phyloP scores from a whole-genome alignment of 495 filamentous ascomycete genomes.

The Annulohypoxylon moriforme region DNA sequence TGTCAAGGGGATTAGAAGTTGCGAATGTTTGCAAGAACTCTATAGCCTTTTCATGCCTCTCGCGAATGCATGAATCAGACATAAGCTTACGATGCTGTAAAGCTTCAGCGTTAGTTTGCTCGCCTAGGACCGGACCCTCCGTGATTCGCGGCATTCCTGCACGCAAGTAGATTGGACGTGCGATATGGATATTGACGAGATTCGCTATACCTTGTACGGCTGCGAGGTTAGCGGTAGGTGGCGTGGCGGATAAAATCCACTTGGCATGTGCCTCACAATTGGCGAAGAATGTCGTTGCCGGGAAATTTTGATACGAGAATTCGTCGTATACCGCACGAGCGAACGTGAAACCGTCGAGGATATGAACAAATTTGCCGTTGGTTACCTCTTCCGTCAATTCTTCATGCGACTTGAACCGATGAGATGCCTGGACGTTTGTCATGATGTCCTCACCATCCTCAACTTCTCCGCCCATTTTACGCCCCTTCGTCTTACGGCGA shows the following conservation, averaged over 20 bases:
- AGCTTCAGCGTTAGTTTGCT: slow-evolving; percentile 48
- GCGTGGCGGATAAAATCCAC: slow-evolving; percentile 78
- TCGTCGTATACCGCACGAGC: slow-evolving; percentile 76
- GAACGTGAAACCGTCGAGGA: slow-evolving; percentile 70
- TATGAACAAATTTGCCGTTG: neutral
- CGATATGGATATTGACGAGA: slow-evolving; percentile 64
- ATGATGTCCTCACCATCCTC: neutral
- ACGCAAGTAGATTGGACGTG: slow-evolving; percentile 48
- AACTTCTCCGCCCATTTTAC: neutral
- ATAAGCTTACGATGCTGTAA: slow-evolving; percentile 45
- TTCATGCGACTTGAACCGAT: neutral
- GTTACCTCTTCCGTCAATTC: neutral
- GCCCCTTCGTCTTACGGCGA: neutral
- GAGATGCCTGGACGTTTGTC: neutral
- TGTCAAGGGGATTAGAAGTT: slow-evolving; percentile 49
- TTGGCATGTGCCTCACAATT: slow-evolving; percentile 62
- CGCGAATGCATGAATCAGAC: slow-evolving; percentile 44
- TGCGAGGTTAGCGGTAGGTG: slow-evolving; percentile 65
- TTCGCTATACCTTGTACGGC: slow-evolving; percentile 69
- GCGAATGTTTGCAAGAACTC: slow-evolving; percentile 48
- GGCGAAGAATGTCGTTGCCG: slow-evolving; percentile 48
- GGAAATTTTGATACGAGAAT: slow-evolving; percentile 66
- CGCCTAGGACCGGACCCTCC: slow-evolving; percentile 42
- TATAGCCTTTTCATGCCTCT: slow-evolving; percentile 47
- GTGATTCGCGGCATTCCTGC: slow-evolving; percentile 51